Base-by-base conservation (phyloP, 1,139 yeast species). In the Yamadazyma trypodendri region DNA sequence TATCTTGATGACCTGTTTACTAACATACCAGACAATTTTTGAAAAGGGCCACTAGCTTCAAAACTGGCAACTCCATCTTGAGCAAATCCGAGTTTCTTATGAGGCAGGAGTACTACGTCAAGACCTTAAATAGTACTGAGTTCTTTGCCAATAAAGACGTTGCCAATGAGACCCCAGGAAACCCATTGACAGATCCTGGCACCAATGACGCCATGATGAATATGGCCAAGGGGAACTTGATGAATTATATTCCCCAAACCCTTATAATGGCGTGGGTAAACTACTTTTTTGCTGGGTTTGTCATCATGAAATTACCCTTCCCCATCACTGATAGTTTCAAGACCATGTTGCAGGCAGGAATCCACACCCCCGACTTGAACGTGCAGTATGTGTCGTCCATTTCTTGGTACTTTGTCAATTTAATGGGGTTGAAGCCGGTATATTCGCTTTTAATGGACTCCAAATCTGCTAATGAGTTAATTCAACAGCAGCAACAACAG, bases 181-280 rank as follows among this genome's bases (percentile, higher is more conserved):
- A 85, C 49, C 86, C 88, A 24, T 68, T 88, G 41, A 63, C 79
- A 1, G 96, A 88, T 52, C 83, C 95, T 1, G 69, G 72, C 34
- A 72, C 81, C 18, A 75, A 83, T 50, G 96, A 89, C 38, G 79
- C 82, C n/a, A 65, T 89, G 69, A 75, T 84, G 75, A 75, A 72
- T 38, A 83, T 87, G 83, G 78, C 90, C 40, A 87, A 87, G 56
- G 82, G 84, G 4, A 90, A 88, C 54, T 67, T 88, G 51, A 80
- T 90, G 58, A 86, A 81, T 60, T 87, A 83, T 56, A 77, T 89
- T 14, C 97, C 97, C 1, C 97, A 92, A 62, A 88, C 97, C 0
- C 60, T 89, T 34, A 84, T 90, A 50, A 90, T 92, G 97, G 90
- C 90, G 49, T 92, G 97, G 96, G 92, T 90, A 48, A 88, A 88